Percentiles rank a stretch among this genome's conserved stretches.
phyloP scores from a whole-genome alignment of 768 basidiomycete genomes.

The Agaricus subrufescens region DNA sequence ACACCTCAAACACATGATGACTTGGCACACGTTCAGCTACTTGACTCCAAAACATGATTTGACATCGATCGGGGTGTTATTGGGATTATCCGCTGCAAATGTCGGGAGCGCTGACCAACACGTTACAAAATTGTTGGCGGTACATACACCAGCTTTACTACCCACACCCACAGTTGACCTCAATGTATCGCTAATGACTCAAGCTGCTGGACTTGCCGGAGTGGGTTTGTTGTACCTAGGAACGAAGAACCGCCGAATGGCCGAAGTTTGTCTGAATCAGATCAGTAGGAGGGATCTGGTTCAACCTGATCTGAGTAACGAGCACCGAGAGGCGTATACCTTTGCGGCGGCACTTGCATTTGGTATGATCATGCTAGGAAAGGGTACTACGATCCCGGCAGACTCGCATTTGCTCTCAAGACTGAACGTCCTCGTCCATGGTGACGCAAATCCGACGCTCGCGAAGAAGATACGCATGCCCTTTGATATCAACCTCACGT shows the following conservation, averaged over 20 bases:
- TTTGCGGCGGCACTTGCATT: conserved; percentile 86
- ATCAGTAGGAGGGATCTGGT: conserved; percentile 74
- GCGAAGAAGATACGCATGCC: conserved; percentile 32
- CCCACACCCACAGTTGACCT: conserved; percentile 84
- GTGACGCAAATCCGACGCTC: conserved; percentile 47
- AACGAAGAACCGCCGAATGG: conserved; percentile 84
- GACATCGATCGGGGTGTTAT: conserved; percentile 88
- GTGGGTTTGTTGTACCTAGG: conserved; percentile 90
- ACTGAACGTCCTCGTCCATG: conserved; percentile 72
- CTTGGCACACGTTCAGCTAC: conserved; percentile 95
- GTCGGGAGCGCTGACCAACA: conserved; percentile 81
- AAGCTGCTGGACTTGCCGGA: conserved; percentile 83
- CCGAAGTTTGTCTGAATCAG: conserved; percentile 85
- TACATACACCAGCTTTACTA: conserved; percentile 90
- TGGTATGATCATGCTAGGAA: conserved; percentile 95
- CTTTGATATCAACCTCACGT: conserved; percentile 88
- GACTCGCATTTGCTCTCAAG: conserved; percentile 67
- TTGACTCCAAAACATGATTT: conserved; percentile 95
- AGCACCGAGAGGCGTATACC: conserved; percentile 90
- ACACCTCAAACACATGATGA: conserved; percentile 83
- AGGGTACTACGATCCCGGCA: conserved; percentile 73
- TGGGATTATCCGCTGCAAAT: conserved; percentile 91
- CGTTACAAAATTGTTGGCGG: conserved; percentile 86
- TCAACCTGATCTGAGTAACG: conserved; percentile 79
- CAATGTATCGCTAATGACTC: conserved; percentile 85